Evolutionary conservation across 2,329 filamentous ascomycete genomes (phyloP).

Genomic region (Aspergillus niger): DNA sequence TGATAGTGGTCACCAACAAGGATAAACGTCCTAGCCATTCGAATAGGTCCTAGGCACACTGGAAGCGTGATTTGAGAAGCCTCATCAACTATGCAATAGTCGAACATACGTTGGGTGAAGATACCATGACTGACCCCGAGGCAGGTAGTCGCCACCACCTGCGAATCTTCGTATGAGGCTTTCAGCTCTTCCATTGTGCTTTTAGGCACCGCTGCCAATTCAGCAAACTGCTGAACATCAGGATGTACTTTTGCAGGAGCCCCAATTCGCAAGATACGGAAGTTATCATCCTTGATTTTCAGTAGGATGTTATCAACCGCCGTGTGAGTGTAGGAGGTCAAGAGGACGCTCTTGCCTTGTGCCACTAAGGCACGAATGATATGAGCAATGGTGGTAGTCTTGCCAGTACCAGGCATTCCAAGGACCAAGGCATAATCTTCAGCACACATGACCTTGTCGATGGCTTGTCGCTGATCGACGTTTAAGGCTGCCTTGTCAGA

Average conservation of each 20-base stretch:
- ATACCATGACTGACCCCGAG: slow-evolving; percentile 86
- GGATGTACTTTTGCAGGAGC: slow-evolving; percentile 82
- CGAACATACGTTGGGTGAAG: slow-evolving; percentile 86
- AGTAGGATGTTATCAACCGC: slow-evolving; percentile 97
- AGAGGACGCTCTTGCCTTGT: slow-evolving; percentile 86
- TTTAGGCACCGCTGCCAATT: slow-evolving; percentile 72
- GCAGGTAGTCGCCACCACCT: slow-evolving; percentile 92
- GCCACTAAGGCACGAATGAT: slow-evolving; percentile 89
- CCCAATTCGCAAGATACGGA: slow-evolving; percentile 81
- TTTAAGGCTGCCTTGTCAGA: slow-evolving; percentile 69
- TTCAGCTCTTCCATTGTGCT: slow-evolving; percentile 80
- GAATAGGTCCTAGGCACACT: slow-evolving; percentile 89
- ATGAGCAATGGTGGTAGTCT: slow-evolving; percentile 96
- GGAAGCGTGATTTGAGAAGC: slow-evolving; percentile 96
- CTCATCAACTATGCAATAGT: slow-evolving; percentile 98
- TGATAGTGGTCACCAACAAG: slow-evolving; percentile 97
- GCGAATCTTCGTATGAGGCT: slow-evolving; percentile 78
- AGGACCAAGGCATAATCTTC: slow-evolving; percentile 95
- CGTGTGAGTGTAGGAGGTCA: slow-evolving; percentile 96
- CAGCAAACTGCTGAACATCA: slow-evolving; percentile 82
- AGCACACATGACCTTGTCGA: slow-evolving; percentile 94
- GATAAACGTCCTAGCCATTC: slow-evolving; percentile 89
- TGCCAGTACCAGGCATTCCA: slow-evolving; percentile 97
- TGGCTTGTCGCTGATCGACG: slow-evolving; percentile 79
- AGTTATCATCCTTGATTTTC: slow-evolving; percentile 78